Percentiles rank a stretch among this genome's conserved stretches.
These are phyloP conservation scores for Thielaviopsis populi DNA, from an alignment of 2,329 filamentous ascomycete species.

Conservation along the genomic window DNA sequence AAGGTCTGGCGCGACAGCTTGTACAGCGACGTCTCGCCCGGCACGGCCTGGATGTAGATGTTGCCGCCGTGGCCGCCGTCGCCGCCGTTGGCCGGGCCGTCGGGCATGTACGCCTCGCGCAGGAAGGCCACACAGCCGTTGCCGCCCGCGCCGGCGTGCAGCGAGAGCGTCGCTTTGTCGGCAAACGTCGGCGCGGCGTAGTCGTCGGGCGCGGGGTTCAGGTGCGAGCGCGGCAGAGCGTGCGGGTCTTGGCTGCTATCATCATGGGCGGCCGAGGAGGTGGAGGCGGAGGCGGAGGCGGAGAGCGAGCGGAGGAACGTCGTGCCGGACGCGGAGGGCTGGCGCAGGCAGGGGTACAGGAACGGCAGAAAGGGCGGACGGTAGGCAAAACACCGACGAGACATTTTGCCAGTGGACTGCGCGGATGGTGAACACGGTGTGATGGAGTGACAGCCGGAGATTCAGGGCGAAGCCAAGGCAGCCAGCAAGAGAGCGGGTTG, in stretches of 20 bases:
- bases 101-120: conserved; percentile 74
- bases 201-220: conserved; percentile 72
- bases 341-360: conserved; percentile 34
- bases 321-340: neutral
- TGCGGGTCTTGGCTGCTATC: conserved; percentile 24
- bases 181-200: conserved; percentile 73
- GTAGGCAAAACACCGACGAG: conserved; percentile 27
- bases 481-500: neutral
- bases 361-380: conserved; percentile 31
- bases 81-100: conserved; percentile 86
- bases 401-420: conserved; percentile 24
- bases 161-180: conserved; percentile 64
- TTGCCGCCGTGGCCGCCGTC: conserved; percentile 86
- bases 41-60: conserved; percentile 84
- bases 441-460: neutral
- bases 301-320: conserved; percentile 16
- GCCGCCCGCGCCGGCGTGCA: conserved; percentile 69
- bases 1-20: conserved; percentile 70
- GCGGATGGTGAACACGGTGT: neutral
- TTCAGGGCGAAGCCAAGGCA: no score
- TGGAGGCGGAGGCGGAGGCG: conserved; percentile 1
- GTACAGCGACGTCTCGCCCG: conserved; percentile 82
- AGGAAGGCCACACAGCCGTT: conserved; percentile 90
- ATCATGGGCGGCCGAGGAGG: conserved; percentile 14
- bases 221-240: conserved; percentile 36